Base-by-base conservation (phyloP, 805 yeast species). In the Metschnikowia chrysomelidarum region DNA sequence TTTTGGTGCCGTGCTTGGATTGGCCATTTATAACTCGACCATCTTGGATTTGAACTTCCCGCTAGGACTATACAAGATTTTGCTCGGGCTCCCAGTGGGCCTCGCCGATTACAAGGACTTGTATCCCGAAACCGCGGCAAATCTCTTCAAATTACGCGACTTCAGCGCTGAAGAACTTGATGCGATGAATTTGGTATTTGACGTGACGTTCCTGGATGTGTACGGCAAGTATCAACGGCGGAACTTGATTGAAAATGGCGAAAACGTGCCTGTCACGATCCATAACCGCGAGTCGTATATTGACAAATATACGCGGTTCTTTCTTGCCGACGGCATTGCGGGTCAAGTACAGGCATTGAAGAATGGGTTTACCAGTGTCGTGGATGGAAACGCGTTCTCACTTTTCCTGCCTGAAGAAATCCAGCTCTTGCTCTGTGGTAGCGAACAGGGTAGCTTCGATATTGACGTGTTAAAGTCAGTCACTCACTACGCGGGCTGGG, bases 1-100 rank as follows among this genome's bases (percentile, higher is more conserved):
- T 23, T 81, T 88, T 36, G 98, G 98, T 0, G 85, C 84, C 2
- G 81, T 88, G 2, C 60, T 93, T 25, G 98, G 96, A 0, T 68
- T 93, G 47, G 97, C 98, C 0, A 80, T 93, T 21, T 87, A 86
- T 58, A 93, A 91, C 58, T 84, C 96, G 0, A 82, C 88, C 1
- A 87, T 89, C 31, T 63, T 91, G 29, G 96, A 88, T 54, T 64
- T 91, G 36, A 75, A 74, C 28, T 77, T 91, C 37, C 96, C 98
- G 0, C 62, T 65, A 21, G 84, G 84, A 0, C 58, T 88, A 24
- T 93, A 84, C 61, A 89, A 87, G 60, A 74, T 85, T 41, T 61
- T 91, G 24, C 64, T 87, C 47, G 71, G 69, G 3, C 66, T 73
- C 33, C 74, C 73, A 4, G 61, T 78, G 18, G 69, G 69, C 0